phyloP scores from a whole-genome alignment of 176 grass and related monocot species.

The Phragmites australis region DNA sequence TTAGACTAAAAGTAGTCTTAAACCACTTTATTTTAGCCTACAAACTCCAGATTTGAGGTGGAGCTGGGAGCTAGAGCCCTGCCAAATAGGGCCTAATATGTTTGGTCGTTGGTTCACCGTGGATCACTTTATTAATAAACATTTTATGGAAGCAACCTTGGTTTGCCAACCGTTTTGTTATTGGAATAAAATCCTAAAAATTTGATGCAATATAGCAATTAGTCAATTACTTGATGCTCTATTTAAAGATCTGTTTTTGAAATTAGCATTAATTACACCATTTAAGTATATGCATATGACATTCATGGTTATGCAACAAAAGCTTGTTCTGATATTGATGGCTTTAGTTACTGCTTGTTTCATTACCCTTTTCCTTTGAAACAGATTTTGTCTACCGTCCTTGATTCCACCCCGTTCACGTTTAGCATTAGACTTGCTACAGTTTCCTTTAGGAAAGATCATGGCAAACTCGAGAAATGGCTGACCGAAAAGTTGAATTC shows the following conservation, averaged over 20 bases:
- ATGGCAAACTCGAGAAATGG: slow-evolving; percentile 89
- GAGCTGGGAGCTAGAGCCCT: no score
- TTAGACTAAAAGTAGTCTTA: no score
- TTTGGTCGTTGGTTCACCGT: no score
- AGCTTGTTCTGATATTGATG: not conserved
- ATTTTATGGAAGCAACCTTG: slow-evolving; percentile 8
- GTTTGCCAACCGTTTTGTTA: not conserved
- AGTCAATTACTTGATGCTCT: not conserved
- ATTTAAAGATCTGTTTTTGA: slow-evolving; percentile 11
- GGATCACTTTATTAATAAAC: not conserved
- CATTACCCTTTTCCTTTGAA: slow-evolving; percentile 38
- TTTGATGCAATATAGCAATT: not conserved
- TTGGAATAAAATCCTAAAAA: not conserved
- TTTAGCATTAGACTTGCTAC: slow-evolving; percentile 89
- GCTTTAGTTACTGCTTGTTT: slow-evolving; percentile 10
- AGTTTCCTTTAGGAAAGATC: slow-evolving; percentile 66
- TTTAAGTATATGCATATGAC: not conserved
- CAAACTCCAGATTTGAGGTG: no score
- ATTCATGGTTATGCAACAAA: not conserved
- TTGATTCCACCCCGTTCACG: slow-evolving; percentile 64
- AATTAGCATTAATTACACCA: not conserved
- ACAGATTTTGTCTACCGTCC: slow-evolving; percentile 74
- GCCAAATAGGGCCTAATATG: no score
- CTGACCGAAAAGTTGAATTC: slow-evolving; percentile 64
- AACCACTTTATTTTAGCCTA: no score